Evolutionary conservation across 2,329 filamentous ascomycete genomes (phyloP).

Genomic region (Epichloe baconii): DNA sequence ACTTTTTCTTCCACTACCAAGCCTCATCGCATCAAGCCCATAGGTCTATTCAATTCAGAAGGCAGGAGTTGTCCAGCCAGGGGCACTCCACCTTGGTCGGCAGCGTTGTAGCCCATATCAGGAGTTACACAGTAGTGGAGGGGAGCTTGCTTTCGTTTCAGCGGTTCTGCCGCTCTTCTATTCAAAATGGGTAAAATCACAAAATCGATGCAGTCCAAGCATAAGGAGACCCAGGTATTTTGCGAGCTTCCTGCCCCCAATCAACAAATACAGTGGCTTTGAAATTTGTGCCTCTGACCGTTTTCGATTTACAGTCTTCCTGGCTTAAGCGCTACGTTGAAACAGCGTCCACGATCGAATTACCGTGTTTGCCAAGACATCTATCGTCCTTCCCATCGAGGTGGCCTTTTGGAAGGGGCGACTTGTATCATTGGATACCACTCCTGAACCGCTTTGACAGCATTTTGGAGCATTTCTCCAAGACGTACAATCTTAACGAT

Average conservation of each 20-base stretch:
- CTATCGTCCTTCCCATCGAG: conserved; percentile 70
- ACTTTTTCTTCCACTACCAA: background rate
- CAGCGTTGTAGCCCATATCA: conserved; percentile 28
- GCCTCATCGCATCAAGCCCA: background rate
- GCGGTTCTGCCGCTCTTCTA: conserved; percentile 46
- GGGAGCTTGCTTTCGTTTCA: conserved; percentile 33
- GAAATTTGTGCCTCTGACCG: background rate
- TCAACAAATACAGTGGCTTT: too few relatives aligned
- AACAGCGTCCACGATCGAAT: conserved; percentile 50
- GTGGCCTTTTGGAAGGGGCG: conserved; percentile 93
- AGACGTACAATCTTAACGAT: conserved; percentile 64
- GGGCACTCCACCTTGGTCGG: conserved; percentile 19
- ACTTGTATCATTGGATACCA: conserved; percentile 96
- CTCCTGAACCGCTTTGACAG: conserved; percentile 87
- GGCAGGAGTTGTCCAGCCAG: conserved; percentile 17
- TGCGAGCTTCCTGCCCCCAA: background rate
- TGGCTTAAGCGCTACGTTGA: conserved; percentile 74
- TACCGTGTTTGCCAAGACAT: conserved; percentile 64
- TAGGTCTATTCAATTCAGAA: background rate
- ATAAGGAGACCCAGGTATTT: conserved; percentile 52
- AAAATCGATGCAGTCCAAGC: conserved; percentile 53
- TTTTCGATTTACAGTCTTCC: conserved; percentile 50
- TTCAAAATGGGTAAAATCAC: conserved; percentile 56
- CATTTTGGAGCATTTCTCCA: conserved; percentile 70
- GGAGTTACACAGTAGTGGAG: conserved; percentile 36